Conservation (phyloP, 202 grass and related monocot species). For the Setaria italica region DNA sequence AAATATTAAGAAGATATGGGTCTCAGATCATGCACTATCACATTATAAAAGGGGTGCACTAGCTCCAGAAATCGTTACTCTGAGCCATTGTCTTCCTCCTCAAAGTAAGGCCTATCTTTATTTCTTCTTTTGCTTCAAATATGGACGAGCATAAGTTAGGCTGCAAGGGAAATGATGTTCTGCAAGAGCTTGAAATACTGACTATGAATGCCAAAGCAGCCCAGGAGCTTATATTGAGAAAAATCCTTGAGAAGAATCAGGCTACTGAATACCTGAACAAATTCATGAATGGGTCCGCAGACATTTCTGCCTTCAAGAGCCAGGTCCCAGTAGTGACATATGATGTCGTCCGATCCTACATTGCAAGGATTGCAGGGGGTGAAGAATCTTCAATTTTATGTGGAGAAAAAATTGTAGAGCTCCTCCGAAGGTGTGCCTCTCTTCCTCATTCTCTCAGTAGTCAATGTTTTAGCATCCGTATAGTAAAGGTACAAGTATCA, state of each 20-base stretch:
- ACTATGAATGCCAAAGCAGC: slow-evolving; percentile 65
- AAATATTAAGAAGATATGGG: slow-evolving; percentile 56
- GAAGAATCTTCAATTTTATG: slow-evolving; percentile 79
- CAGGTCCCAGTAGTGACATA: slow-evolving; percentile 75
- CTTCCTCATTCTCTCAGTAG: slow-evolving; percentile 19
- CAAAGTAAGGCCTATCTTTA: slow-evolving; percentile 25
- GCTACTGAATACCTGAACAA: slow-evolving; percentile 74
- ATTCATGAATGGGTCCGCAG: slow-evolving; percentile 67
- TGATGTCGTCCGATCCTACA: slow-evolving; percentile 72
- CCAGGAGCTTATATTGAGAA: slow-evolving; percentile 63
- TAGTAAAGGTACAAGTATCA: slow-evolving; percentile 26
- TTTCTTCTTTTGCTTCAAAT: slow-evolving; percentile 40
- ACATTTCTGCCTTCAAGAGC: slow-evolving; percentile 69
- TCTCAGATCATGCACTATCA: slow-evolving; percentile 44
- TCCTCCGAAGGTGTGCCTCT: slow-evolving; percentile 70
- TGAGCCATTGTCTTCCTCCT: slow-evolving; percentile 36
- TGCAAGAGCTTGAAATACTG: slow-evolving; percentile 75
- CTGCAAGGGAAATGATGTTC: slow-evolving; percentile 60
- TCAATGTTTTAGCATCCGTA: slow-evolving; percentile 20
- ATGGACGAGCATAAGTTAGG: slow-evolving; percentile 66
- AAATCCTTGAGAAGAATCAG: slow-evolving; percentile 77
- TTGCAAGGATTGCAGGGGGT: slow-evolving; percentile 67
- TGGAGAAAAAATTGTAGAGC: slow-evolving; percentile 64
- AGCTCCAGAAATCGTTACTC: slow-evolving; percentile 45
- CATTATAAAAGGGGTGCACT: slow-evolving; percentile 58